Conservation (phyloP, 2,329 filamentous ascomycete species). For the Onygenales sp. region DNA sequence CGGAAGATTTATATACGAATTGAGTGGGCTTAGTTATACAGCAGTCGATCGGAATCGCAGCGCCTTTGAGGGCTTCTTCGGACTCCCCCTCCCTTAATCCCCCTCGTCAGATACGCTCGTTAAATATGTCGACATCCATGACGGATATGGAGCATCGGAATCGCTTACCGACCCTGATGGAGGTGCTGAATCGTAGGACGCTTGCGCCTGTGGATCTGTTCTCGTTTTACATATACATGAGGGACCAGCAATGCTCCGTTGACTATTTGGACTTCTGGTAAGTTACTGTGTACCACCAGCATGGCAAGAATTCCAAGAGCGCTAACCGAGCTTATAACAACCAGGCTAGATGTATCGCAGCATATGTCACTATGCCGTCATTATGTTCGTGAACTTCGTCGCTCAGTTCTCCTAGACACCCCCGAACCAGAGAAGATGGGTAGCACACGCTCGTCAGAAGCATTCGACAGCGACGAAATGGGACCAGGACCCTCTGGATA, state of each 20-base stretch:
- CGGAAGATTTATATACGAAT: background rate
- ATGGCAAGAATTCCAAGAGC: background rate
- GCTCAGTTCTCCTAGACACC: slow-evolving; percentile 86
- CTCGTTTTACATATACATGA: slow-evolving; percentile 99
- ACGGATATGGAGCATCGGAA: slow-evolving; percentile 53
- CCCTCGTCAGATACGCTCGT: background rate
- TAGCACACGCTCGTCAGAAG: slow-evolving; percentile 48
- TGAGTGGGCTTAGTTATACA: background rate
- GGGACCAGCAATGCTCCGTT: slow-evolving; percentile 93
- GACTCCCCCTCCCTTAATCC: background rate
- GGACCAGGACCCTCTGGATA: slow-evolving; percentile 43
- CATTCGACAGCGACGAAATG: background rate
- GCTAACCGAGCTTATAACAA: slow-evolving; percentile 1
- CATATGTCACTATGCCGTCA: slow-evolving; percentile 95
- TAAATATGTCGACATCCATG: slow-evolving; percentile 14
- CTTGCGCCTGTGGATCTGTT: slow-evolving; percentile 92
- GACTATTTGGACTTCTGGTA: slow-evolving; percentile 99
- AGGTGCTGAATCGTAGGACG: slow-evolving; percentile 90
- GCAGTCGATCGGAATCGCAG: background rate
- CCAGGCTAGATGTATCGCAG: slow-evolving; percentile 95
- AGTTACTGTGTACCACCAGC: slow-evolving; percentile 19
- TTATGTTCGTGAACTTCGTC: slow-evolving; percentile 88
- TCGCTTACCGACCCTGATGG: slow-evolving; percentile 85
- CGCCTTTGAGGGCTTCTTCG: background rate
- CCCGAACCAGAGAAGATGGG: slow-evolving; percentile 74